Evolutionary conservation across 2,329 filamentous ascomycete species (phyloP).

Genomic region (Aaosphaeria pasadenensis): DNA sequence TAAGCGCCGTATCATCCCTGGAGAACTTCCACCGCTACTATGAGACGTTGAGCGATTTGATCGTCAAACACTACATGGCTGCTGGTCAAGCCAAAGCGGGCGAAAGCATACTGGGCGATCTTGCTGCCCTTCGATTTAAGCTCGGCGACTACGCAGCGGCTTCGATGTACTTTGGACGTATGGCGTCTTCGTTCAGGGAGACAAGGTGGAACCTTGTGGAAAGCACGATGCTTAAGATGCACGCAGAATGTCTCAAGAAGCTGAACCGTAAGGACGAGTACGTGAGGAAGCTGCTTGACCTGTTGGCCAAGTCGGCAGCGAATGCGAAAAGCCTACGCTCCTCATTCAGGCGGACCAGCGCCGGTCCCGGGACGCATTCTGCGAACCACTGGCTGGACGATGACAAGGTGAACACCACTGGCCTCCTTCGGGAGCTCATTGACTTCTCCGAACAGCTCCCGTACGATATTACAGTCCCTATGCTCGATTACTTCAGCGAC

Average conservation of each 20-base stretch:
- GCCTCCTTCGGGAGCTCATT: slow-evolving; percentile 44
- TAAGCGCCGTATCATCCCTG: slow-evolving; percentile 32
- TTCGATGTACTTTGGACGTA: slow-evolving; percentile 71
- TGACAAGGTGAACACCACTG: slow-evolving; percentile 35
- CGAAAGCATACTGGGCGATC: slow-evolving; percentile 75
- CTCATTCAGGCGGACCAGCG: slow-evolving; percentile 12
- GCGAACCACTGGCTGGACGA: slow-evolving; percentile 36
- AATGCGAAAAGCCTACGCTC: slow-evolving; percentile 25
- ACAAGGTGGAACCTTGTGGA: slow-evolving; percentile 78
- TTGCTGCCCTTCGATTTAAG: slow-evolving; percentile 80
- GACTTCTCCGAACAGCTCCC: slow-evolving; percentile 49
- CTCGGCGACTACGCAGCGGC: slow-evolving; percentile 71
- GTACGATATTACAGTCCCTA: slow-evolving; percentile 63
- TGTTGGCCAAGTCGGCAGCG: slow-evolving; percentile 64
- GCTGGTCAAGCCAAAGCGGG: slow-evolving; percentile 76
- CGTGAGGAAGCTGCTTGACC: slow-evolving; percentile 68
- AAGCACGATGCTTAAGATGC: slow-evolving; percentile 79
- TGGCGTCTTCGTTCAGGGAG: slow-evolving; percentile 75
- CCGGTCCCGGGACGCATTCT: slow-evolving; percentile 2
- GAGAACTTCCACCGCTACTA: slow-evolving; percentile 40
- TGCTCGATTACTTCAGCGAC: slow-evolving; percentile 71
- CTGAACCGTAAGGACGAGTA: slow-evolving; percentile 77
- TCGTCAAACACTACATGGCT: slow-evolving; percentile 77
- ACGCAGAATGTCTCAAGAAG: slow-evolving; percentile 76
- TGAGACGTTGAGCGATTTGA: slow-evolving; percentile 71